Base-by-base conservation (phyloP, 352 stramenopile species). In the Plasmopara muralis region DNA sequence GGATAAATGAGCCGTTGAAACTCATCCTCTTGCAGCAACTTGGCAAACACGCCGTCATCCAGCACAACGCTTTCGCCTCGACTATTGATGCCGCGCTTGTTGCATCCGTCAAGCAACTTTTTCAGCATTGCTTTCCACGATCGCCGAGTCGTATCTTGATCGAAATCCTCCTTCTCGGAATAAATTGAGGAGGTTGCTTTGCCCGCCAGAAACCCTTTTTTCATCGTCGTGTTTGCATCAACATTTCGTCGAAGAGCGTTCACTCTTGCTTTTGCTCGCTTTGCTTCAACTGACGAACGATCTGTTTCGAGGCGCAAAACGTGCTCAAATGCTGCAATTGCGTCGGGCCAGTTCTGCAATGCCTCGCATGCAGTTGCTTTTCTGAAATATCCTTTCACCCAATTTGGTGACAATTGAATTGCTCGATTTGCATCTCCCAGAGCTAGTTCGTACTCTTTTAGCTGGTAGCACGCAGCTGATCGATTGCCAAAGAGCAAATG, bases 331-430 rank as follows among this genome's bases (percentile, higher is more conserved):
- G 89, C 77, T 12, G 62, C 60, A 3, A 93, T 47, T 13, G 95
- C 94, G 9, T 89, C 70, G 3, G 50, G 12, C 49, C 52, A 79
- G 20, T 83, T 55, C 35, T 75, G 48, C 35, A 94, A 68, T 5
- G 71, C 66, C 55, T 87, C 74, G 28, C 76, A 83, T 0, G 93
- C 93, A 33, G 83, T 73, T 15, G 87, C 95, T 52, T 93, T 84
- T 39, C 96, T 79, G 59, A 93, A 90, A 66, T 96, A 92, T 6
- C 74, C 72, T 74, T 99, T 99, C 31, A 84, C 51, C 80, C 97
- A 99, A 5, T 52, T 74, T 0, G 87, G 70, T 35, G 96, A 79
- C 0, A 96, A 49, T n/a, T 68, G 28, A 14, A 95, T 80, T 0
- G 93, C 80, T 9, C 50, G 46, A 28, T 93, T 61, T 0, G 95